Conservation (phyloP, 2,329 filamentous ascomycete genomes). For the Teratosphaeria destructans region DNA sequence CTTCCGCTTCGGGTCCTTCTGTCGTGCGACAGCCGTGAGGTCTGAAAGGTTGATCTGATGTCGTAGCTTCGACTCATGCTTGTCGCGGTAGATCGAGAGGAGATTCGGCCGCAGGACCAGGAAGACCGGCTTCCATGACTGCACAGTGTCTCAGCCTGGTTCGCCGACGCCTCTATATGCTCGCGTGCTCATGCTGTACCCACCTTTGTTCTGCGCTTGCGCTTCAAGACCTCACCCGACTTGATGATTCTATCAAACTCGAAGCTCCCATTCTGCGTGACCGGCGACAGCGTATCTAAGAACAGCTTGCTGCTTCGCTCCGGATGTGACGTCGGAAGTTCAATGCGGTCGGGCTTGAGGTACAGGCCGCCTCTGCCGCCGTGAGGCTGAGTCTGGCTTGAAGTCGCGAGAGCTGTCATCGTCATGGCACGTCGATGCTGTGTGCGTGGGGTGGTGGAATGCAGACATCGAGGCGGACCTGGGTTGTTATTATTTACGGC, state of each 20-base stretch:
- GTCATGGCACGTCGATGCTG: background rate
- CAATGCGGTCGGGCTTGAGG: conserved; percentile 1
- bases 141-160: conserved; percentile 21
- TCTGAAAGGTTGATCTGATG: conserved; percentile 83
- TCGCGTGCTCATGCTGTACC: conserved; percentile 1
- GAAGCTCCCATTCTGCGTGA: conserved; percentile 91
- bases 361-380: background rate
- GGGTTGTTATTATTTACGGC: background rate
- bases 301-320: conserved; percentile 27
- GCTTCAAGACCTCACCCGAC: conserved; percentile 73
- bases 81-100: conserved; percentile 85
- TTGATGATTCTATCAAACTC: conserved; percentile 93
- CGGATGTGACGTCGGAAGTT: conserved; percentile 7
- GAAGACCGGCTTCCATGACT: conserved; percentile 86
- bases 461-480: background rate
- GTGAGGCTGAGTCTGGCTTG: background rate
- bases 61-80: conserved; percentile 78
- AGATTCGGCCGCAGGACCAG: conserved; percentile 83
- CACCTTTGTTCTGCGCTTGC: conserved; percentile 90
- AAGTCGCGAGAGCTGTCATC: background rate
- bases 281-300: conserved; percentile 64
- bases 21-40: conserved; percentile 77
- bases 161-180: background rate
- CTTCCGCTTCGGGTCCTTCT: conserved; percentile 82
- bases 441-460: background rate